Evolutionary conservation across 148 eudicot species (phyloP), one percentile per base, ranked within the genome.

Genomic region (Chenopodium quinoa): DNA sequence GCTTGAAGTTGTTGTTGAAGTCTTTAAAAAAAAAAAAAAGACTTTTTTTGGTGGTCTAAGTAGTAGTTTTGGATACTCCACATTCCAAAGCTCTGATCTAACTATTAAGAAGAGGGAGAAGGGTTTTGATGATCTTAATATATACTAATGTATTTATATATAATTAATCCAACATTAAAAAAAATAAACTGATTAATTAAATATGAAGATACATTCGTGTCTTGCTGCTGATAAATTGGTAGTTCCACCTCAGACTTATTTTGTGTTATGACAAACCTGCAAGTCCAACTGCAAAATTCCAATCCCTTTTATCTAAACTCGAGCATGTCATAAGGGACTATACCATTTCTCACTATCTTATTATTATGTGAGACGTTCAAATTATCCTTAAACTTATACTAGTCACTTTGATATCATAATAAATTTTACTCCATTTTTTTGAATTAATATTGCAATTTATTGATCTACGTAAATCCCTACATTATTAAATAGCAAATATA

Each of bases 271-370:
- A 81, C 79, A 85, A 85, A 73, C 76, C 87, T 81, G 84, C 81
- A 71, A 85, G 22, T 81, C 84, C 84, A 81, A 85, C 84, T 75
- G 82, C 84, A 50, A 85, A 48, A 85, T 22, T 81, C 82, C 84
- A 85, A 73, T 80, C 65, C 29, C 50, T 60, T 64, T 80, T 22
- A 52, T 54, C 19, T 62, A 11, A 37, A 63, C 67, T 25, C 4
- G 62, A 56, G 62, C 62, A 56, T 17, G 19, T 56, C 62, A 54
- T 16, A 6, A 40, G 44, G 20, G 60, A 54, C 4, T 0, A 54
- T 0, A 16, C 17, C 60, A 54, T 12, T 17, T 54, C 60, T 16
- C 20, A 54, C 60, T 54, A 54, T 54, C 22, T 54, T 54, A 12
- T 17, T 14, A 5, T 56, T 3, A 17, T 56, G 62, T 56, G 62